Conservation (phyloP, 768 basidiomycete genomes). For the Hebeloma cylindrosporum region DNA sequence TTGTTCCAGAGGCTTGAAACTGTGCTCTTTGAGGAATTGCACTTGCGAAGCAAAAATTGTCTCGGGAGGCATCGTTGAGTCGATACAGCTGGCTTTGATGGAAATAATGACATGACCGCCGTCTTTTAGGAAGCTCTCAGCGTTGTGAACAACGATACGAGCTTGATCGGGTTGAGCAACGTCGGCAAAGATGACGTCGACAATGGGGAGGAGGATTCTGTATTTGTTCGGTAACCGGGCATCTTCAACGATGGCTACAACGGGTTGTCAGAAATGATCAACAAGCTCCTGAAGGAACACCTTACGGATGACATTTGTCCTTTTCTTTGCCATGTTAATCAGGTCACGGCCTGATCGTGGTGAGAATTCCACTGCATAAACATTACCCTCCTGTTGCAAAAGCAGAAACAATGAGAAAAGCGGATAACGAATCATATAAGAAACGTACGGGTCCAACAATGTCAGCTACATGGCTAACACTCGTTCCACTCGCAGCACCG, state of each 20-base stretch:
- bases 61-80: constrained; percentile 90
- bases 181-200: constrained; percentile 98
- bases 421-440: constrained; percentile 2
- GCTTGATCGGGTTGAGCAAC: constrained; percentile 99
- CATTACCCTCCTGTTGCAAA: constrained; percentile 76
- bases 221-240: constrained; percentile 96
- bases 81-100: constrained; percentile 99
- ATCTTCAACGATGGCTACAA: constrained; percentile 90
- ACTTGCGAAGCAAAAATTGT: constrained; percentile 90
- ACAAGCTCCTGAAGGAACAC: constrained; percentile 15
- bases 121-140: constrained; percentile 94
- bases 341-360: constrained; percentile 94
- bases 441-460: constrained; percentile 89
- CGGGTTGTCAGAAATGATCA: constrained; percentile 3
- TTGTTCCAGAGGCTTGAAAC: constrained; percentile 94
- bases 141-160: constrained; percentile 91
- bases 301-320: constrained; percentile 98
- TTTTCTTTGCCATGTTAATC: constrained; percentile 99
- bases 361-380: constrained; percentile 99
- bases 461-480: constrained; percentile 98
- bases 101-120: constrained; percentile 92
- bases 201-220: constrained; percentile 92
- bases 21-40: constrained; percentile 68
- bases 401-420: constrained; percentile 2
- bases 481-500: constrained; percentile 96